phyloP scores from a whole-genome alignment of 768 basidiomycete genomes.

The Phylloporus arenicola region DNA sequence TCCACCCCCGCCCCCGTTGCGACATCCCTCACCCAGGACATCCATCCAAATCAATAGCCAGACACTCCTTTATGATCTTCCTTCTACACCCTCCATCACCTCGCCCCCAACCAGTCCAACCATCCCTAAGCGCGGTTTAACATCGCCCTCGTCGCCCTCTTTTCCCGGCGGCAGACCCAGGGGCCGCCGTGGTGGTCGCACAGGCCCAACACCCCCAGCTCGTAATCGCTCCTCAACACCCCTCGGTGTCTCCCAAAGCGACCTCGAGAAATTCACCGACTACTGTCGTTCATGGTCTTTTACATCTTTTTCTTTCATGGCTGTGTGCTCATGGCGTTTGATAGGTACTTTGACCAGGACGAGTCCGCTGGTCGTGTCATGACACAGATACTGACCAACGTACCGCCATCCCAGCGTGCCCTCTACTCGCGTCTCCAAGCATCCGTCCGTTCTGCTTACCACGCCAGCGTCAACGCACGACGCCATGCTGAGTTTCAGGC shows the following conservation, averaged over 20 bases:
- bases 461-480: conserved; percentile 71
- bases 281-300: conserved; percentile 70
- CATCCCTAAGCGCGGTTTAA: conserved; percentile 33
- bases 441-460: conserved; percentile 79
- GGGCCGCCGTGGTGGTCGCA: conserved; percentile 44
- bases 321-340: conserved; percentile 6
- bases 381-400: conserved; percentile 74
- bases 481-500: conserved; percentile 83
- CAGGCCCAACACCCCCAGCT: conserved; percentile 44
- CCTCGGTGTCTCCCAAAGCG: conserved; percentile 55
- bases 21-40: conserved; percentile 43
- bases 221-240: conserved; percentile 69
- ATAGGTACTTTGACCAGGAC: conserved; percentile 82
- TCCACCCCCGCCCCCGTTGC: conserved; percentile 53
- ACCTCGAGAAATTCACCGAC: conserved; percentile 75
- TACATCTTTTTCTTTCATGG: not conserved
- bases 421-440: conserved; percentile 84
- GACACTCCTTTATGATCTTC: conserved; percentile 73
- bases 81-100: conserved; percentile 46
- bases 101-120: conserved; percentile 56
- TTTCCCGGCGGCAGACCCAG: conserved; percentile 45
- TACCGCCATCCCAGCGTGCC: conserved; percentile 80
- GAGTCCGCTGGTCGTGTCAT: conserved; percentile 72
- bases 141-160: conserved; percentile 57
- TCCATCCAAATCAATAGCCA: conserved; percentile 46